Evolutionary conservation across 352 stramenopile genomes (phyloP), one percentile per base, ranked within the genome.

Genomic region (Pythium angustatum): DNA sequence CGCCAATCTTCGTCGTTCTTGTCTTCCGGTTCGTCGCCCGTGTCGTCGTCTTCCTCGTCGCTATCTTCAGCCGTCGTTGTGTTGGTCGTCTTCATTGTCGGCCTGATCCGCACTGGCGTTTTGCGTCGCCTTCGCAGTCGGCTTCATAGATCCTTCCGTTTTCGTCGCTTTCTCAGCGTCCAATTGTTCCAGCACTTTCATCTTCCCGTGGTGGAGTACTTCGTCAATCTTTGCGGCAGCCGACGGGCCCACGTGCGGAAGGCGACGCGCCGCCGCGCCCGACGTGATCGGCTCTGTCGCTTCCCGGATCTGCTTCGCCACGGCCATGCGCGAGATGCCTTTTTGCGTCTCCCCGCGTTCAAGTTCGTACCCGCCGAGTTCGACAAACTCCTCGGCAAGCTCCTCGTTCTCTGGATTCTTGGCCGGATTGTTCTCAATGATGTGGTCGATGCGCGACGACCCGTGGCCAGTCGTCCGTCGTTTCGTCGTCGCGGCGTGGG

Each of bases 361-460:
- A 6, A 83, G 44, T 15, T 83, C 76, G 26, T 58, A 63, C 2
- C 54, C 71, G 0, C 73, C 76, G 0, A 83, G 59, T 12, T 79
- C 71, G n/a, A 83, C 73, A 53, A 83, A 81, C 30, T 81, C 59
- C n/a, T 79, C 61, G 2, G 73, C 71, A 5, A 83, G 45, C 33
- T 73, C 64, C 45, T 84, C 62, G 44, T 84, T 84, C 34, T 31
- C 61, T 2, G 71, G 54, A 22, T 68, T 70, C 41, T 69, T 80
- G 7, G 73, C 71, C 3, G 71, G 76, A 27, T 84, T 71, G 3
- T 71, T 67, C 33, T 69, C 49, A 26, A 77, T 79, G 52, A 83
- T 80, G 11, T 31, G 54, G 19, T 77, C 52, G 5, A 71, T 57
- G 1, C 58, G 63, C 6, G 69, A 66, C 19, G 43, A 54, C 12